phyloP scores from a whole-genome alignment of 1,139 yeast species.

The Eremothecium sinecaudum region DNA sequence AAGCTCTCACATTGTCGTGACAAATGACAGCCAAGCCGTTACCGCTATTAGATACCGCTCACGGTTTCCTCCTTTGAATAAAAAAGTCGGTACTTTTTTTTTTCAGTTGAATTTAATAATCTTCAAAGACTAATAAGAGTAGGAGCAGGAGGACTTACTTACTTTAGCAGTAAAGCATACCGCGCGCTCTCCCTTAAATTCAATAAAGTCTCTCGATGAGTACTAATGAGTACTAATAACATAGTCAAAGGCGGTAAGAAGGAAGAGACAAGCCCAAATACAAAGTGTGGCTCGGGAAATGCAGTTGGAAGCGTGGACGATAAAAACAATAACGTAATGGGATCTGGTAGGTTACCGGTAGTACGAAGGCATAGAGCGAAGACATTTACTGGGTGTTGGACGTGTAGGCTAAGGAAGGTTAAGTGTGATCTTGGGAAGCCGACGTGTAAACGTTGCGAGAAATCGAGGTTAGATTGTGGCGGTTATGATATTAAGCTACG shows the following conservation, averaged over 20 bases:
- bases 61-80: conserved; percentile 2
- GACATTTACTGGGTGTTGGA: conserved; percentile 55
- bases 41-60: conserved; percentile 4
- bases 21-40: too few relatives aligned
- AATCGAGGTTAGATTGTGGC: conserved; percentile 56
- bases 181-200: too few relatives aligned
- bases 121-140: too few relatives aligned
- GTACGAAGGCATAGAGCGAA: conserved; percentile 25
- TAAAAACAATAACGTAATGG: background rate
- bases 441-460: conserved; percentile 42
- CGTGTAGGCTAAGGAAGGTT: conserved; percentile 51
- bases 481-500: conserved; percentile 76
- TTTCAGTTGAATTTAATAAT: too few relatives aligned
- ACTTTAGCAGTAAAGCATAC: background rate
- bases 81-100: too few relatives aligned
- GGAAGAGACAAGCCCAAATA: too few relatives aligned
- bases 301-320: too few relatives aligned
- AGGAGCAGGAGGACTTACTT: too few relatives aligned
- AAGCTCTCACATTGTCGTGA: too few relatives aligned
- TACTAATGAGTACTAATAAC: conserved; percentile 1
- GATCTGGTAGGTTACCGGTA: too few relatives aligned
- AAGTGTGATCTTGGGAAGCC: conserved; percentile 52
- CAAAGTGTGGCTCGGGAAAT: too few relatives aligned
- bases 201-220: too few relatives aligned
- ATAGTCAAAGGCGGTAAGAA: conserved; percentile 1